Evolutionary conservation across 192 early-diverging fungal genomes (phyloP), one percentile per base, ranked within the genome.

Genomic region (Coemansia sp.): DNA sequence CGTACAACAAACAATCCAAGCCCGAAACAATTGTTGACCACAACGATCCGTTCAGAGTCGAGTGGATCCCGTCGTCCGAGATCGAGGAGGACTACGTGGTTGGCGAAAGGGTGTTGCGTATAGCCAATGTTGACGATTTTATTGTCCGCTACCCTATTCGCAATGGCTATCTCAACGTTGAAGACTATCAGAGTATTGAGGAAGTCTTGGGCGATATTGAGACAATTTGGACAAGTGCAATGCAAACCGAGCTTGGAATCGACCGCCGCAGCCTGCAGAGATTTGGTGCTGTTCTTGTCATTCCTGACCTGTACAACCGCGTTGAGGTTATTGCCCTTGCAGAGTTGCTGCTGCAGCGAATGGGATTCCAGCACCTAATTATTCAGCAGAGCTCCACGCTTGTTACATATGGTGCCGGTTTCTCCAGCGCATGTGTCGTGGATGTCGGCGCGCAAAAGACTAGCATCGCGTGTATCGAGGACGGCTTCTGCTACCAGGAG

Each of bases 361-460:
- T 95, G 89, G 82, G 87, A 4, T 93, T 95, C 65, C 79, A 74
- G n/a, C 85, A 86, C 7, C 84, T 92, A 0, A 81, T 93, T 50
- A 64, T 93, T 23, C 89, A 92, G 48, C 92, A 94, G 72, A 90
- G 91, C 69, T 92, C 94, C 0, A 79, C 85, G 14, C 90, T 89
- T 71, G 94, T 92, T 2, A 89, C 89, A 0, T 93, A 88, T 83
- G 94, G 94, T 53, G 92, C 94, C 2, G 94, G 94, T 9, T 84
- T 93, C 20, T 90, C 92, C 0, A 83, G 86, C 0, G 92, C 92
- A 0, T 94, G 93, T 69, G 89, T 96, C 15, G 90, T 96, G 4
- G 93, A 95, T 62, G 90, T 96, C 69, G 94, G 94, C 8, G 94
- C 94, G 7, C 93, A 96, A 65, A 91, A 88, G 29, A 93, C 93